phyloP scores from a whole-genome alignment of 2,329 filamentous ascomycete species.

The Diaporthe longicolla region DNA sequence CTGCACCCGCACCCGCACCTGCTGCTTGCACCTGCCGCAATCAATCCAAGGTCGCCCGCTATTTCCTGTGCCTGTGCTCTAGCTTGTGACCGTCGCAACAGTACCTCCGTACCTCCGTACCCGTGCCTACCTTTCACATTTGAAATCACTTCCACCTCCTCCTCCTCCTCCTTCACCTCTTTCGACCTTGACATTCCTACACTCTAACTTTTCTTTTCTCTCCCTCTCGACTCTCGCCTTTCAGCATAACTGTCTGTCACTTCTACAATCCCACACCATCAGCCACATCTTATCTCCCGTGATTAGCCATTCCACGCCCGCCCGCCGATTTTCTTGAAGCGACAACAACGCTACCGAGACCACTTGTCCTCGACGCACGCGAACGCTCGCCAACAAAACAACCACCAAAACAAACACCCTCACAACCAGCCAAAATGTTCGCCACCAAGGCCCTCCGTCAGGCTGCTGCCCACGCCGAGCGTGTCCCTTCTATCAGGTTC shows the following conservation, averaged over 20 bases:
- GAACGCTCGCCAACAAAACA: background rate
- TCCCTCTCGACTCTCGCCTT: background rate
- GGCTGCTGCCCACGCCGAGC: constrained; percentile 71
- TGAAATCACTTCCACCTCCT: background rate
- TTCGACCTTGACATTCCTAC: background rate
- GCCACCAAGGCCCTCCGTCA: constrained; percentile 70
- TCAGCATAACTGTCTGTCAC: background rate
- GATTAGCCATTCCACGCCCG: constrained; percentile 7
- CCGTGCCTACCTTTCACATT: background rate
- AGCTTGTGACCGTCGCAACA: background rate
- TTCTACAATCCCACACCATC: background rate
- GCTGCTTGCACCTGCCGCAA: background rate
- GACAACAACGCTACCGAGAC: background rate
- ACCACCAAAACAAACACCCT: background rate
- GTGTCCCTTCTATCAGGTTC: constrained; percentile 74
- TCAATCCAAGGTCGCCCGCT: background rate
- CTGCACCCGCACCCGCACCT: no score
- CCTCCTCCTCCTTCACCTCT: background rate
- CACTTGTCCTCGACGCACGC: background rate
- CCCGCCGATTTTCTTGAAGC: background rate
- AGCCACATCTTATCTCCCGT: background rate
- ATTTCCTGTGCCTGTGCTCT: constrained; percentile 3
- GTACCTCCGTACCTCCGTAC: no score
- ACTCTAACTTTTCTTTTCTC: background rate
- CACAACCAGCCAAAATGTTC: constrained; percentile 62